These are phyloP conservation scores for Dryas integrifolia DNA, from an alignment of 331 rosid species.

Conservation along the genomic window DNA sequence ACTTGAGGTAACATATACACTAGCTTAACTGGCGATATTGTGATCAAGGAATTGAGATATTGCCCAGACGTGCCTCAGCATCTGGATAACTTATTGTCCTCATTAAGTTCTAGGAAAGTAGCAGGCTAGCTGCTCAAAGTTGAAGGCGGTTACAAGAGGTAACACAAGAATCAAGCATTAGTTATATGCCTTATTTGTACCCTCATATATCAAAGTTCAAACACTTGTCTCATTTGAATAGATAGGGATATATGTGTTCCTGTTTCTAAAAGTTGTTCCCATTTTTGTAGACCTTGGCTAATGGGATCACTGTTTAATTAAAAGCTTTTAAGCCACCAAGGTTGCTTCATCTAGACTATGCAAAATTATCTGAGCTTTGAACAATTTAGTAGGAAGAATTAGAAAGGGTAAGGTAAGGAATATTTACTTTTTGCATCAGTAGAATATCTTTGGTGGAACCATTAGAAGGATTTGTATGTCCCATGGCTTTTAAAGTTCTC, in stretches of 20 bases:
- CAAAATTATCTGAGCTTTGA: too few species aligned
- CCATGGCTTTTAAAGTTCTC: constrained; percentile 51
- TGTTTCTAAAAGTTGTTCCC: too few species aligned
- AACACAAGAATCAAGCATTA: neutral
- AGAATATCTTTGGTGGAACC: constrained; percentile 46
- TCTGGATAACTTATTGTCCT: neutral
- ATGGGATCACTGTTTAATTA: too few species aligned
- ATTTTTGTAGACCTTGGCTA: too few species aligned
- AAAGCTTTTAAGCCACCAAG: constrained; percentile 3
- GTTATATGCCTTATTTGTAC: neutral
- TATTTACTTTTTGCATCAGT: constrained; percentile 53
- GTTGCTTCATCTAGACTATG: neutral
- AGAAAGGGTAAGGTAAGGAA: neutral
- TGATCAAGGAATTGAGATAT: neutral
- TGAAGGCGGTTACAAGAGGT: neutral
- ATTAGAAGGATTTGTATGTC: constrained; percentile 43
- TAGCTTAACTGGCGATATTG: neutral
- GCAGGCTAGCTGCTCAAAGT: neutral
- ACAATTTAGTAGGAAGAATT: neutral
- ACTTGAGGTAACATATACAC: neutral
- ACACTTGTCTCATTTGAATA: neutral
- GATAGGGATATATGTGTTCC: neutral
- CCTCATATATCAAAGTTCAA: neutral
- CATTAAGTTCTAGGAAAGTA: neutral
- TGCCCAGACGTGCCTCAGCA: neutral